Conservation (phyloP, 2,329 filamentous ascomycete genomes). For the Apiospora kogelbergensis region DNA sequence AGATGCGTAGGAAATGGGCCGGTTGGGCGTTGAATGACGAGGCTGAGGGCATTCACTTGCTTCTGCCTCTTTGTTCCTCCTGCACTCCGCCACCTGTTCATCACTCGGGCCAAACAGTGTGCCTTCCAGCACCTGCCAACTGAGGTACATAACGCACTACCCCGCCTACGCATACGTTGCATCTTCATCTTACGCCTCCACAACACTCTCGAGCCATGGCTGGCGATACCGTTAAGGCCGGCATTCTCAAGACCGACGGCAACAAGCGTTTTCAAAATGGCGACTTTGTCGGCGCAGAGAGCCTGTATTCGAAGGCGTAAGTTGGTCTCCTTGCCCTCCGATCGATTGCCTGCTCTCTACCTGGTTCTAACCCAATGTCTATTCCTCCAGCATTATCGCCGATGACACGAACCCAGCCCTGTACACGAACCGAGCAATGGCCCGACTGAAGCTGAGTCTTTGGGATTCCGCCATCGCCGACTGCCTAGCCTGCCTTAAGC, state of each 20-base stretch:
- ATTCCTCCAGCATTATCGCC: conserved; percentile 62
- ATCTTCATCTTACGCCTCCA: background rate
- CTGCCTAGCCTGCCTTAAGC: conserved; percentile 71
- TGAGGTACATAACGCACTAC: too few species aligned
- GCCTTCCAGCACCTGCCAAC: too few species aligned
- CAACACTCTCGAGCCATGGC: background rate
- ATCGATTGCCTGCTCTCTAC: background rate
- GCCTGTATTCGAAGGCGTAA: conserved; percentile 61
- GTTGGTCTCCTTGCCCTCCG: conserved; percentile 26
- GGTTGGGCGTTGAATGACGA: background rate
- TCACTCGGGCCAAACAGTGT: too few species aligned
- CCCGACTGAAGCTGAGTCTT: conserved; percentile 69
- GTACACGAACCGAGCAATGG: conserved; percentile 88
- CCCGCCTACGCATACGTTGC: background rate
- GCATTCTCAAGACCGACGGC: conserved; percentile 26
- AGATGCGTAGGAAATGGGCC: background rate
- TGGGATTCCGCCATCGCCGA: conserved; percentile 78
- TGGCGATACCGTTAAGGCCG: conserved; percentile 11
- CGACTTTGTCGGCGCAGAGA: conserved; percentile 52
- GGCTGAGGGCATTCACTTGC: background rate
- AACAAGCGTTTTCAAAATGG: conserved; percentile 52
- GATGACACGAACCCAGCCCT: conserved; percentile 76
- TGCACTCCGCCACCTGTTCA: background rate
- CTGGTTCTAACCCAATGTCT: background rate
- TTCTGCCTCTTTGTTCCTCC: background rate